These are phyloP conservation scores for Wickerhamomyces bisporus DNA, from an alignment of 805 yeast genomes.

Conservation along the genomic window DNA sequence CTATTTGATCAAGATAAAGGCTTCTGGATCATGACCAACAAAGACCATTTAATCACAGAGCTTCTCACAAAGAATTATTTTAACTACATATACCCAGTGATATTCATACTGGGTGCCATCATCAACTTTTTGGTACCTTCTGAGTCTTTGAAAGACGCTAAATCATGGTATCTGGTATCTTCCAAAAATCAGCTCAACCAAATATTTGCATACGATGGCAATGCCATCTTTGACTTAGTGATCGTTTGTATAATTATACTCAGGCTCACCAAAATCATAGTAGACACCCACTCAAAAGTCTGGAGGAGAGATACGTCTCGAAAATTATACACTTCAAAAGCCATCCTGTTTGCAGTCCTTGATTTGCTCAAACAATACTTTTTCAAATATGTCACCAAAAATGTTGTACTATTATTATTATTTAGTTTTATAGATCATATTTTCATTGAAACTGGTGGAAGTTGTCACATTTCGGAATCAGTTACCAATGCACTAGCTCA, in stretches of 20 bases:
- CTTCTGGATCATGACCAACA: too few species aligned
- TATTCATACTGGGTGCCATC: conserved; percentile 3
- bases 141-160: background rate
- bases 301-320: too few species aligned
- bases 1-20: too few species aligned
- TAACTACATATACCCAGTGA: conserved; percentile 6
- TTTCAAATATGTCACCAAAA: conserved; percentile 24
- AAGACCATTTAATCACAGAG: too few species aligned
- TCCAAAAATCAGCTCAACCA: conserved; percentile 26
- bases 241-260: conserved; percentile 16
- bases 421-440: conserved; percentile 29
- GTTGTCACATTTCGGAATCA: conserved; percentile 19
- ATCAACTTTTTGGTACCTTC: background rate
- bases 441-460: conserved; percentile 30
- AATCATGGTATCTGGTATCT: conserved; percentile 8
- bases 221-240: conserved; percentile 21
- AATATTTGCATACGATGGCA: conserved; percentile 33
- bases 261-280: conserved; percentile 1
- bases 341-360: background rate
- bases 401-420: conserved; percentile 16
- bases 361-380: conserved; percentile 16
- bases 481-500: conserved; percentile 7
- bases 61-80: too few species aligned
- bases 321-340: too few species aligned
- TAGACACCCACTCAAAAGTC: too few species aligned